Evolutionary conservation across 768 basidiomycete species (phyloP), one percentile per base, ranked within the genome.

Genomic region (Galerina sulciceps): DNA sequence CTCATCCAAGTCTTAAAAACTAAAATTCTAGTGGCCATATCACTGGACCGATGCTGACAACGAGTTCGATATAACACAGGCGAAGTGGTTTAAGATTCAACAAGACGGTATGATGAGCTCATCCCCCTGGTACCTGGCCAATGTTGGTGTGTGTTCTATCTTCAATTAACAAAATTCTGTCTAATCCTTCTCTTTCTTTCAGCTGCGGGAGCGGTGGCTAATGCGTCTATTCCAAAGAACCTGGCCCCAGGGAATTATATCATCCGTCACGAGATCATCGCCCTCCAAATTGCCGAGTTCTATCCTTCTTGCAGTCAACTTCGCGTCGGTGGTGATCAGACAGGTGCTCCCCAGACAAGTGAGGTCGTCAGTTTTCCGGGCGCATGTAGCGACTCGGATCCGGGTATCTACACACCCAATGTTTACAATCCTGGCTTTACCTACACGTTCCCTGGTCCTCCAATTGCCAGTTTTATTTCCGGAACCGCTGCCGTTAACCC

Each of bases 221-320:
- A 67, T 14, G 72, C 82, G 0, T 76, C 72, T 0, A 65, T 88
- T 43, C 86, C 86, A 0, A 59, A 70, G n/a, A 81, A 79, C 45
- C 69, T 93, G 52, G 78, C 84, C 2, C 73, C 87, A 2, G 91
- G 91, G 3, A 83, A 88, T 62, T 93, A 93, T 69, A 76, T 93
- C 58, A 71, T 92, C 66, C 88, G 91, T 0, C 86, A 91, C 68
- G 91, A 93, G 69, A 88, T 93, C 71, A 87, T 93, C 69, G 87
- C 88, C 8, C 83, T 93, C 10, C 91, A 93, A 66, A 79, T 86
- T 45, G 90, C 81, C 1, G 91, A 94, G 73, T 93, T 92, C 72
- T 94, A 94, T 69, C 86, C 89, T 0, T 82, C 84, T 31, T 94
- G 91, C 69, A 77, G 81, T 3, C 81, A 87, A 71, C 68, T 89